Percentiles rank a stretch among this genome's conserved stretches.
Conservation (phyloP, 306 rosid species). For the Cucumis hystrix region DNA sequence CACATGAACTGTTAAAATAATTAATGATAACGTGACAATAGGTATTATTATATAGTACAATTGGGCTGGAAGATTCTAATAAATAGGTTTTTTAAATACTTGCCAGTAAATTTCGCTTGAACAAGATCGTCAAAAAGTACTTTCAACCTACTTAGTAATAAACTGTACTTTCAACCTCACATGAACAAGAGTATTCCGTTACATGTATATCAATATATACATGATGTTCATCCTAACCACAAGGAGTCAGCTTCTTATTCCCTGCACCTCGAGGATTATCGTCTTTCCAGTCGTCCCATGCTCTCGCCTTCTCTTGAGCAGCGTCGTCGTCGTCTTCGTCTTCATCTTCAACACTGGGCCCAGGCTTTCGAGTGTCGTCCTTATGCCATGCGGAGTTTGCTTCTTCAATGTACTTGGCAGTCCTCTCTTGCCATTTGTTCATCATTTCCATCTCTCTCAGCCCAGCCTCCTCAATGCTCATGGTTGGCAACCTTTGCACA, state of each 20-base stretch:
- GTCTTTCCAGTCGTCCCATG: conserved; percentile 97
- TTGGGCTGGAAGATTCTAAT: neutral
- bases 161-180: neutral
- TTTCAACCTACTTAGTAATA: neutral
- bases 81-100: neutral
- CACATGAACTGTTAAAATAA: neutral
- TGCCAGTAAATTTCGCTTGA: neutral
- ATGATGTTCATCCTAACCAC: conserved; percentile 34
- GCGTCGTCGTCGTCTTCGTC: conserved; percentile 76
- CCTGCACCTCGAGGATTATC: conserved; percentile 96
- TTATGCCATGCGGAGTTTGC: conserved; percentile 80
- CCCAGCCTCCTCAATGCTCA: conserved; percentile 99
- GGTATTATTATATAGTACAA: neutral
- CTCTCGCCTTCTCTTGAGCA: conserved; percentile 83
- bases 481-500: conserved; percentile 73
- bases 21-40: neutral
- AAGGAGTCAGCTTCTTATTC: conserved; percentile 87
- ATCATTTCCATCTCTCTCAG: conserved; percentile 86
- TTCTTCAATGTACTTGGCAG: conserved; percentile 64
- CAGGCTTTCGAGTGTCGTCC: conserved; percentile 30
- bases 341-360: conserved; percentile 29
- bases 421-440: conserved; percentile 93
- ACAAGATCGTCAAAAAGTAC: neutral
- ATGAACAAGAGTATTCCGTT: neutral
- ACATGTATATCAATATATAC: conserved; percentile 8